phyloP scores from a whole-genome alignment of 352 stramenopile genomes.

The Blastocystis sp. region DNA sequence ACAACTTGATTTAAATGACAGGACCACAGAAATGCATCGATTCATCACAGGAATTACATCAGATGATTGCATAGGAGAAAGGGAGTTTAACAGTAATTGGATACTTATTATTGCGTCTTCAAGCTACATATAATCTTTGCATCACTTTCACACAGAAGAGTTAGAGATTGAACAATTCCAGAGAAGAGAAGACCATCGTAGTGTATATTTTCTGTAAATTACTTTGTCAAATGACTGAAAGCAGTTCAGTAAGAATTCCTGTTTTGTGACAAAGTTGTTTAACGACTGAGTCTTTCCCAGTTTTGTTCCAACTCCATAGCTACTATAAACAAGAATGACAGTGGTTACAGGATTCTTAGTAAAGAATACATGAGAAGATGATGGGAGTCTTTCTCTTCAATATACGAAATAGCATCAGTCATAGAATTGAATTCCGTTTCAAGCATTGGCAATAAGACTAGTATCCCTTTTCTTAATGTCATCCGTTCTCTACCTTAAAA shows the following conservation, averaged over 20 bases:
- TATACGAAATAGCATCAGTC: neutral
- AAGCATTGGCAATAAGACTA: neutral
- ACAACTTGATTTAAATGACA: neutral
- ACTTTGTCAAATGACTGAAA: neutral
- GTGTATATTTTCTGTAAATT: conserved; percentile 26
- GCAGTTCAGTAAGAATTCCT: neutral
- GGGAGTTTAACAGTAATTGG: neutral
- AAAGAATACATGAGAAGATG: neutral
- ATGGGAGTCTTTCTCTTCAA: neutral
- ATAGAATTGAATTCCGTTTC: neutral
- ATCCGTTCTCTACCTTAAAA: neutral
- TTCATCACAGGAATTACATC: neutral
- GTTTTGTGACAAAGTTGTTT: neutral
- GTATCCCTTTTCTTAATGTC: neutral
- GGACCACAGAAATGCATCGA: neutral
- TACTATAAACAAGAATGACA: neutral
- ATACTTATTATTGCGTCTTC: neutral
- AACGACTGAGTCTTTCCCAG: neutral
- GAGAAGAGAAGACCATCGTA: conserved; percentile 26
- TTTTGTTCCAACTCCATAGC: neutral
- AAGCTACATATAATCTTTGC: neutral
- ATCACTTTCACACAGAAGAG: neutral
- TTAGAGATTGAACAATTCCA: conserved; percentile 33
- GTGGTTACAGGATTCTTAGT: neutral
- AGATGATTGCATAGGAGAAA: neutral